These are phyloP conservation scores for Ceratocystis cacaofunesta DNA, from an alignment of 2,329 filamentous ascomycete genomes.

Conservation along the genomic window DNA sequence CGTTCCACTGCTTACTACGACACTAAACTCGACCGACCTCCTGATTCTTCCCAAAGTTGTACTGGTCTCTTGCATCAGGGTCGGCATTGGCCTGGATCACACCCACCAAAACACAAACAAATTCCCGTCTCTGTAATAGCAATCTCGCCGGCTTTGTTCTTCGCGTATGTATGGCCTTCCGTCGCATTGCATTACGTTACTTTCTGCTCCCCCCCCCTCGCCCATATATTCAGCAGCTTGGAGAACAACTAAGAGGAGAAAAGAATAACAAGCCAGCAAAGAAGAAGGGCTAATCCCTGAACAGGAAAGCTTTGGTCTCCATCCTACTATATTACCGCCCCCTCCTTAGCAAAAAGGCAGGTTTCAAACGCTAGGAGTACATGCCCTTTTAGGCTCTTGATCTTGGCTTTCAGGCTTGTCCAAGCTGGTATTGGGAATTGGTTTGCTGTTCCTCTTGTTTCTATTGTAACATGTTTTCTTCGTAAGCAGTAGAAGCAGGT, in stretches of 20 bases:
- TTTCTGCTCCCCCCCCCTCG: not conserved
- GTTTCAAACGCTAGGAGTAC: slow-evolving; percentile 6
- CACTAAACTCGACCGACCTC: not conserved
- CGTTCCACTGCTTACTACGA: not conserved
- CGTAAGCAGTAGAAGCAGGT: not conserved
- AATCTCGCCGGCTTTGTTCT: not conserved
- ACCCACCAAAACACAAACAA: not conserved
- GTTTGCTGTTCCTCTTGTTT: not conserved
- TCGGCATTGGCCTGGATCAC: not conserved
- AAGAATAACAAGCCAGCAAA: not conserved
- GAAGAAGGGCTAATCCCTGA: not conserved
- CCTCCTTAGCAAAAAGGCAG: slow-evolving; percentile 1
- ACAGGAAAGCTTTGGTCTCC: slow-evolving; percentile 4
- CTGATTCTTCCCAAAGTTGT: not conserved
- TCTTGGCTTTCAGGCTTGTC: not conserved
- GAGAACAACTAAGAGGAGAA: not conserved
- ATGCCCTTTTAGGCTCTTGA: not conserved
- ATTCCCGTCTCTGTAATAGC: not conserved
- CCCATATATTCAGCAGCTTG: not conserved
- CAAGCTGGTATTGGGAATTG: not conserved
- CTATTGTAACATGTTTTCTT: not conserved
- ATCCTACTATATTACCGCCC: slow-evolving; percentile 3
- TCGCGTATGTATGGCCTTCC: not conserved
- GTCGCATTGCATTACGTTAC: not conserved
- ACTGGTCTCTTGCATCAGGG: not conserved